Percentiles rank a stretch among this genome's conserved stretches.
Conservation (phyloP, 176 grass and related monocot genomes). For the bread wheat (Triticum aestivum) region IWGSC_CS_RefSeq_v2.1 NC_057806.1:266067789-266068288, state of each 20-base stretch:
- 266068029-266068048: conserved; percentile 12
- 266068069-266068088: background rate
- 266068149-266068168: background rate
- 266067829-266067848: conserved; percentile 8
- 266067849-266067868: conserved; percentile 2
- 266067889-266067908: background rate
- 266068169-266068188: conserved; percentile 15
- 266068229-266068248: conserved; percentile 1
- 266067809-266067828: conserved; percentile 4
- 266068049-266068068: conserved; percentile 1
- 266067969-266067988: background rate
- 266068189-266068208: background rate
- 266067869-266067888: background rate
- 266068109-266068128: background rate
- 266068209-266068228: background rate
- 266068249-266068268: background rate
- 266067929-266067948: background rate
- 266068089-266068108: background rate
- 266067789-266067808: conserved; percentile 3
- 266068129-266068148: background rate
- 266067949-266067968: background rate
- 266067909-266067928: background rate
- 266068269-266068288: conserved; percentile 5
- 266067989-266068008: conserved; percentile 15
- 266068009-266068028: conserved; percentile 3